Percentiles rank a stretch among this genome's conserved stretches.
These are phyloP conservation scores for Sphagnum magellanicum DNA, from an alignment of 228 moss, liverwort and hornwort genomes.

Conservation along the genomic window DNA sequence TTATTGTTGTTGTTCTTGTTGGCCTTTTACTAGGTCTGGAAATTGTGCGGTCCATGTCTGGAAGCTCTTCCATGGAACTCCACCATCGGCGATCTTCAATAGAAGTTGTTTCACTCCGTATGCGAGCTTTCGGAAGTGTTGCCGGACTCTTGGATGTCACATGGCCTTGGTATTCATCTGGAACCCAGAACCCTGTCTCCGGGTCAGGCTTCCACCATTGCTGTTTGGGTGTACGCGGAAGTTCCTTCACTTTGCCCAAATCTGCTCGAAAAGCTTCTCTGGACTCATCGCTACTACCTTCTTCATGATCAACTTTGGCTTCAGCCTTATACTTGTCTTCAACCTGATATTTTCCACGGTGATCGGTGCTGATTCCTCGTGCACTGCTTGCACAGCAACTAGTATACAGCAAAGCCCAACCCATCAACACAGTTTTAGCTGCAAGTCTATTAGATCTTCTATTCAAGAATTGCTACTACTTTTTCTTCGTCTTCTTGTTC, in stretches of 20 bases:
- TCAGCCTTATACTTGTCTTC: too few relatives aligned
- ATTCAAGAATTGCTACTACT: too few relatives aligned
- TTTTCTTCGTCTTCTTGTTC: too few relatives aligned
- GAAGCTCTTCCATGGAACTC: constrained; percentile 58
- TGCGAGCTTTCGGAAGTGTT: neutral
- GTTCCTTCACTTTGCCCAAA: neutral
- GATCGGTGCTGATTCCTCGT: too few relatives aligned
- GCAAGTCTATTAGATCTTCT: too few relatives aligned
- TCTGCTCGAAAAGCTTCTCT: neutral
- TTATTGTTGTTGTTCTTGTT: too few relatives aligned
- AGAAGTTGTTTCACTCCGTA: constrained; percentile 13
- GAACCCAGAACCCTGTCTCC: constrained; percentile 39
- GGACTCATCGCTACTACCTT: too few relatives aligned
- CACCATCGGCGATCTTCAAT: constrained; percentile 40
- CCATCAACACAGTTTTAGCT: too few relatives aligned
- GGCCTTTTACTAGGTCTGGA: neutral
- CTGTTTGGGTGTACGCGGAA: constrained; percentile 1
- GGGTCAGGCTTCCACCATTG: constrained; percentile 58
- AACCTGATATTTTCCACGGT: too few relatives aligned
- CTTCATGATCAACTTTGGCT: too few relatives aligned
- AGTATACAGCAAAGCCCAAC: too few relatives aligned
- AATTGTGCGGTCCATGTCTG: constrained; percentile 31
- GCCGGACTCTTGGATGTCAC: constrained; percentile 24
- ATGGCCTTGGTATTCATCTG: constrained; percentile 31
- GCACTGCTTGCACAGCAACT: too few relatives aligned